Evolutionary conservation across 768 basidiomycete genomes (phyloP).

Genomic region (Hirschioporus abietinus): DNA sequence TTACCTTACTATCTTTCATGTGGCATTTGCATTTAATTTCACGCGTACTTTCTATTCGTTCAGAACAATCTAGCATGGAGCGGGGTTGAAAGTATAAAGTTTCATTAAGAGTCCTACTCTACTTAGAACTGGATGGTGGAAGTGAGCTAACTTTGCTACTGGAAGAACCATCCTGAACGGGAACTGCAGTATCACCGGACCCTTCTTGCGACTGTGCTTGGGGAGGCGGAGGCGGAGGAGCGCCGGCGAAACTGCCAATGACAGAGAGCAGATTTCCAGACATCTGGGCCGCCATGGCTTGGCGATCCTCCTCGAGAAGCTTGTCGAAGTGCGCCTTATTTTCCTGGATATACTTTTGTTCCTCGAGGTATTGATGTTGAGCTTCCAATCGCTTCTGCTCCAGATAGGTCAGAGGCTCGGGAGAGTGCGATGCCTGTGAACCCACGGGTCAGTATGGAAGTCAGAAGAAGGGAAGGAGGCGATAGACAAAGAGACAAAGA

Average conservation of each 20-base stretch:
- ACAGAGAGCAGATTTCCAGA: slow-evolving; percentile 32
- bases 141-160: not conserved
- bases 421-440: slow-evolving; percentile 21
- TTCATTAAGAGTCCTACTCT: not conserved
- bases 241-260: slow-evolving; percentile 16
- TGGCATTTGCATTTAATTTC: not conserved
- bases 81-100: not conserved
- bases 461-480: not conserved
- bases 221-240: slow-evolving; percentile 9
- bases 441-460: not conserved
- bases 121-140: not conserved
- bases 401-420: slow-evolving; percentile 44
- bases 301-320: slow-evolving; percentile 45
- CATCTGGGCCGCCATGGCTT: slow-evolving; percentile 45
- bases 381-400: slow-evolving; percentile 48
- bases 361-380: slow-evolving; percentile 46
- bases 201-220: not conserved
- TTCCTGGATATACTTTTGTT: slow-evolving; percentile 44
- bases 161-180: not conserved
- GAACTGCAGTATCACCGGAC: not conserved
- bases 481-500: not conserved
- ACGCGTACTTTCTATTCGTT: not conserved
- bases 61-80: not conserved
- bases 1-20: not conserved
- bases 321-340: slow-evolving; percentile 48